Base-by-base conservation (phyloP, 1,284 basidiomycete species). In the Anthracocystis setariae region DNA sequence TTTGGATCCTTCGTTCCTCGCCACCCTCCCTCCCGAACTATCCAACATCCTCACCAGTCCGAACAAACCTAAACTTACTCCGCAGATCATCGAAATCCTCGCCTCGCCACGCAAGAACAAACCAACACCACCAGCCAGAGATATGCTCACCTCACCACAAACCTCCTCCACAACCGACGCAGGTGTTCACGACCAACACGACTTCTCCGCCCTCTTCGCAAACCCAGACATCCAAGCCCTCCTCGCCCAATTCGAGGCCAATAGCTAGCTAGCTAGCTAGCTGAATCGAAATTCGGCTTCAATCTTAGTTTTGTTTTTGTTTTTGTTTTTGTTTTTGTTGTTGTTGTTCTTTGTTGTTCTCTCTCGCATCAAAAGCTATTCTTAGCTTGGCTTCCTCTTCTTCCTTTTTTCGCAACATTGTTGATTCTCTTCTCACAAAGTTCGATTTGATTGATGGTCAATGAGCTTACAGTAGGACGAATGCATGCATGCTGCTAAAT, bases 151-250 rank as follows among this genome's bases (percentile, higher is more conserved):
- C 5, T 60, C 47, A 24, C 42, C 33, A 20, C 42, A 44, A 17
- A 37, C 46, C 8, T 32, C 35, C 24, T 38, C 33, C 5, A 39
- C 13, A 7, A 48, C 37, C 38, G 32, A 33, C 15, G 33, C 35
- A 43, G 18, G 25, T 33, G 13, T 46, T 24, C 17, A 40, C 32
- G 46, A 32, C 35, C 29, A 40, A 38, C 21, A 70, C 18, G 68
- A 63, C 25, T 57, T 65, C 27, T 48, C 49, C 9, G 62, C 57
- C 2, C 45, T 67, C 23, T 68, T 73, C 18, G 52, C 39, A 43
- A 73, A 73, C 39, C 70, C 70, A 15, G 70, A 73, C 25, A 67
- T 73, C 25, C 70, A 73, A 48, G 60, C 64, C 2, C 33, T 73
- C 21, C 29, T 73, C 33, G 64, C 70, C 13, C 60, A 73, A 37